Base-by-base conservation (phyloP, 1,284 basidiomycete genomes). In the Cryptococcus depauperatus region DNA sequence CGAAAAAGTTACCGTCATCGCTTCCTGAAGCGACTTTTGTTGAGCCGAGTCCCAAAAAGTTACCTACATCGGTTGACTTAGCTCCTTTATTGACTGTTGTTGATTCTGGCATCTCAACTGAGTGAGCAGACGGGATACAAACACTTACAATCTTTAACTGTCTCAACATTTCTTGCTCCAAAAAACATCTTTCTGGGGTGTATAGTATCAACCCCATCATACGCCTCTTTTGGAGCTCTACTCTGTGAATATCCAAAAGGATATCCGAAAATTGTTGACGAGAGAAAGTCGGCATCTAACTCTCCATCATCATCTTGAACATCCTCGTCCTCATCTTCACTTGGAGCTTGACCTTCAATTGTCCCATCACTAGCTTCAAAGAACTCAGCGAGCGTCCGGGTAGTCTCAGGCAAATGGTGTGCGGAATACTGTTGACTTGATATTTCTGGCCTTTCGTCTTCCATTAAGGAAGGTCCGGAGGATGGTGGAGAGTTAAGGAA, bases 91-190 rank as follows among this genome's bases (percentile, higher is more conserved):
- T 18, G 14, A 21, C 35, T 27, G 5, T n/a, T n/a, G n/a, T n/a
- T n/a, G 16, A 35, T 8, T 19, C 18, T 28, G 4, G 21, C 1
- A 3, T 37, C 21, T n/a, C 8, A 11, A 4, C 13, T 28, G 5
- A 5, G 16, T 27, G 21, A 30, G 16, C 14, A 10, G 9, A 32
- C 22, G 25, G 21, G 33, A 11, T 3, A 26, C 6, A n/a, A 13
- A n/a, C 43, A 62, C 81, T 64, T 55, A 85, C 89, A 86, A 66
- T 95, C 91, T 69, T 95, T 96, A 45, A 92, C 80, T 0, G 91
- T 96, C 54, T 83, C 81, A 3, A 83, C 73, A 66, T 95, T 96
- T 51, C 82, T 79, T 32, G 84, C 81, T 2, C 91, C 91, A 21
- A 66, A 64, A 68, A 79, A 95, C 8, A 77, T 75, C 44, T 66